phyloP scores from a whole-genome alignment of 345 rosid species.

The Pelargonium nanum region DNA sequence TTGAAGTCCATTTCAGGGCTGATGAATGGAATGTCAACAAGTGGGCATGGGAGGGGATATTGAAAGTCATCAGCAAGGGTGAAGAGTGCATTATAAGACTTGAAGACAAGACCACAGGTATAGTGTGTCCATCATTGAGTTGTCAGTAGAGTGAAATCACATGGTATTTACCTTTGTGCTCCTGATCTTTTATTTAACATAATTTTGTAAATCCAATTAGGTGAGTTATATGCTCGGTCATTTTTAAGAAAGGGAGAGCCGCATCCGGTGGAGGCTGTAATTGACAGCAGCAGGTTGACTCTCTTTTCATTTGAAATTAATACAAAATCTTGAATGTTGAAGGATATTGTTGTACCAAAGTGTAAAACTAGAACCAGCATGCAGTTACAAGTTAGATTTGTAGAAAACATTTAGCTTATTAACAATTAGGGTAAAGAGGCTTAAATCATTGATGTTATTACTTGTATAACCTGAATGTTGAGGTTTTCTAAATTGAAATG shows the following conservation, averaged over 20 bases:
- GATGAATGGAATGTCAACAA: slow-evolving; percentile 99
- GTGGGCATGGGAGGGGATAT: slow-evolving; percentile 94
- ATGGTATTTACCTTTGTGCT: background rate
- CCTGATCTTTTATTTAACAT: slow-evolving; percentile 2
- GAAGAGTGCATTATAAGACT: slow-evolving; percentile 97
- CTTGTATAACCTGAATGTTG: background rate
- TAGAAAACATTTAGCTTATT: too few relatives aligned
- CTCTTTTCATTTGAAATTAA: background rate
- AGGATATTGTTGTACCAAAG: too few relatives aligned
- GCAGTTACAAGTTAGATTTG: too few relatives aligned
- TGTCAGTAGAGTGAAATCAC: slow-evolving; percentile 6
- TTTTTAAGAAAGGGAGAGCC: slow-evolving; percentile 87
- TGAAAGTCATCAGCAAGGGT: slow-evolving; percentile 83
- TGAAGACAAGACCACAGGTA: slow-evolving; percentile 78
- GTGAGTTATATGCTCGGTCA: slow-evolving; percentile 87
- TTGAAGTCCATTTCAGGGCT: slow-evolving; percentile 24
- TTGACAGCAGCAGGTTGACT: slow-evolving; percentile 93
- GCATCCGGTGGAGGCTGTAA: slow-evolving; percentile 93
- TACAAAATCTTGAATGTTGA: background rate
- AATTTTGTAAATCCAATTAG: slow-evolving; percentile 20
- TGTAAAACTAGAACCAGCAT: background rate
- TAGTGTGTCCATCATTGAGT: slow-evolving; percentile 7
- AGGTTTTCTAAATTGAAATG: slow-evolving; percentile 9
- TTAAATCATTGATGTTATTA: background rate
- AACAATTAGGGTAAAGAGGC: too few relatives aligned